Evolutionary conservation across 768 basidiomycete species (phyloP).

Genomic region (Lactarius trivialis): DNA sequence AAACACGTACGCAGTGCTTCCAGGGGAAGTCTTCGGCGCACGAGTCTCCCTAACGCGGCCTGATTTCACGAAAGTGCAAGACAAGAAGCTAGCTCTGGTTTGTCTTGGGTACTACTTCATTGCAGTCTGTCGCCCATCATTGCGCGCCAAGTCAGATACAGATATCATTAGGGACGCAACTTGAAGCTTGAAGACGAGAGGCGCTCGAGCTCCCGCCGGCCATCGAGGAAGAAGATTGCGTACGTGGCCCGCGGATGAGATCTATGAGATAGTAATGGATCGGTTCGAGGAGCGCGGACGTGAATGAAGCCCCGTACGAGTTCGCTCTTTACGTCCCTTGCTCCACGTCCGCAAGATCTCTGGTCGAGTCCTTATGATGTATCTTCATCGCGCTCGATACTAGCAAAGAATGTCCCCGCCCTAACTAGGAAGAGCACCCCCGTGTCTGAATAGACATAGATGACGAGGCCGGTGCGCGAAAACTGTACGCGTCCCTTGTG

Average conservation of each 20-base stretch:
- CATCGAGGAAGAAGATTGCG: no score
- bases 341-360: conserved; percentile 71
- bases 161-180: no score
- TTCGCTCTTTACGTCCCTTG: no score
- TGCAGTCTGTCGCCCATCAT: no score
- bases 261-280: no score
- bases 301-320: no score
- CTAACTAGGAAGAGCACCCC: conserved; percentile 78
- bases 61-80: neutral
- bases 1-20: conserved; percentile 17
- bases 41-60: neutral
- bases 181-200: no score
- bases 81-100: neutral
- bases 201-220: no score
- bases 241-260: no score
- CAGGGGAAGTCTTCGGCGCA: conserved; percentile 13
- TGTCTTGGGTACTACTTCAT: neutral
- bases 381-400: conserved; percentile 71
- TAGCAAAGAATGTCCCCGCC: conserved; percentile 80
- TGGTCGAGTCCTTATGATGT: conserved; percentile 90
- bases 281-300: no score
- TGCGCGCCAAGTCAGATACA: no score
- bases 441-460: conserved; percentile 40
- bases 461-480: conserved; percentile 51
- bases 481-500: conserved; percentile 63